phyloP scores from a whole-genome alignment of 208 protist genomes.

The Leishmania gerbilli region DNA sequence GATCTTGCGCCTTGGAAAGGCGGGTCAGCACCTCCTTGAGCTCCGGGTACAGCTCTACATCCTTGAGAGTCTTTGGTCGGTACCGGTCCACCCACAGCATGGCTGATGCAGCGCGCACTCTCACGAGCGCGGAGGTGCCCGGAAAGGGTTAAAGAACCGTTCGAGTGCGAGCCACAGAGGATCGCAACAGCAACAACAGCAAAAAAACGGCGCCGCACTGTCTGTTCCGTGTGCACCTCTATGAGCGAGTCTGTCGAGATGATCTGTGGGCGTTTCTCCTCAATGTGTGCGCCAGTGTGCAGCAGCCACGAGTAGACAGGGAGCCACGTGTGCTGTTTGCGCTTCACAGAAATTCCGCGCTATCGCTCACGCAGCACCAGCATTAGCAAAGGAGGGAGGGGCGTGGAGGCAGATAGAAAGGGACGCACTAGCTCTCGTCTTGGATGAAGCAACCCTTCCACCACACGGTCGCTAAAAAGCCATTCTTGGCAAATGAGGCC shows the following conservation, averaged over 20 bases:
- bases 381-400: background rate
- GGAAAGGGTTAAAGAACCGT: too few species aligned
- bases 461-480: too few species aligned
- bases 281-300: background rate
- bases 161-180: background rate
- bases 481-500: too few species aligned
- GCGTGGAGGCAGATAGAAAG: background rate
- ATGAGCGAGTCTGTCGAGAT: background rate
- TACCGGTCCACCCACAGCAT: slow-evolving; percentile 99
- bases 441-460: too few species aligned
- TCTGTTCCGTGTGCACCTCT: background rate
- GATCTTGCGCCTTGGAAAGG: slow-evolving; percentile 86
- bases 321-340: background rate
- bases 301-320: background rate
- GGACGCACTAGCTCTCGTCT: background rate
- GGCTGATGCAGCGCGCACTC: background rate
- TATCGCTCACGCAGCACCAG: background rate
- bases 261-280: background rate
- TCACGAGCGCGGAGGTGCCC: background rate
- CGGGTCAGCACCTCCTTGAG: slow-evolving; percentile 89
- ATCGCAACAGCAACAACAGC: background rate
- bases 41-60: slow-evolving; percentile 95
- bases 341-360: background rate
- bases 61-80: slow-evolving; percentile 95
- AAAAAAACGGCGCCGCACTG: background rate